phyloP scores from a whole-genome alignment of 2,329 filamentous ascomycete species.

The Pezicula radicicola region DNA sequence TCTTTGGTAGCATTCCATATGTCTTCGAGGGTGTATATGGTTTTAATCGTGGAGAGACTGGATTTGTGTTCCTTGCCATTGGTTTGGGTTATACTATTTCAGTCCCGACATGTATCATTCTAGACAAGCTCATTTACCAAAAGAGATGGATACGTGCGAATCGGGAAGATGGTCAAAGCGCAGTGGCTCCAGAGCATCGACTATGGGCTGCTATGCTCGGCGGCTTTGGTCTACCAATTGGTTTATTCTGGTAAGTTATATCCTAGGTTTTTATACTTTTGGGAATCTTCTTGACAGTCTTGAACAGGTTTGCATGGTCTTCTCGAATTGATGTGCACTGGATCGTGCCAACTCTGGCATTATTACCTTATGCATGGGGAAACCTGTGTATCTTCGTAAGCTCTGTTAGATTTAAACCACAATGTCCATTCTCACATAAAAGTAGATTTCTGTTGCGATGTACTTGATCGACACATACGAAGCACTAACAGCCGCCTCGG shows the following conservation, averaged over 20 bases:
- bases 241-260: constrained; percentile 50
- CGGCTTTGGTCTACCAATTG: constrained; percentile 44
- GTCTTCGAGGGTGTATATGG: constrained; percentile 41
- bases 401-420: constrained; percentile 17
- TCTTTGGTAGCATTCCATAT: constrained; percentile 49
- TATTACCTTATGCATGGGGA: constrained; percentile 56
- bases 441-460: constrained; percentile 32
- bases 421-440: neutral
- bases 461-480: constrained; percentile 56
- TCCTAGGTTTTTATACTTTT: neutral
- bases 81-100: constrained; percentile 9
- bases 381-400: constrained; percentile 56
- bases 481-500: constrained; percentile 52
- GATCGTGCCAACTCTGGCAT: constrained; percentile 47
- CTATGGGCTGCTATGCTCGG: constrained; percentile 56
- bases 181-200: constrained; percentile 47
- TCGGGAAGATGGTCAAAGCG: neutral
- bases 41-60: constrained; percentile 30
- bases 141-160: neutral
- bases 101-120: constrained; percentile 32
- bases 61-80: constrained; percentile 14
- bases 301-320: constrained; percentile 55
- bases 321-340: constrained; percentile 43
- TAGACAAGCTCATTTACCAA: constrained; percentile 38
- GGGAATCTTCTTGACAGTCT: neutral